Conservation (phyloP, 1,284 basidiomycete species). For the Pyrrhoderma noxium region DNA sequence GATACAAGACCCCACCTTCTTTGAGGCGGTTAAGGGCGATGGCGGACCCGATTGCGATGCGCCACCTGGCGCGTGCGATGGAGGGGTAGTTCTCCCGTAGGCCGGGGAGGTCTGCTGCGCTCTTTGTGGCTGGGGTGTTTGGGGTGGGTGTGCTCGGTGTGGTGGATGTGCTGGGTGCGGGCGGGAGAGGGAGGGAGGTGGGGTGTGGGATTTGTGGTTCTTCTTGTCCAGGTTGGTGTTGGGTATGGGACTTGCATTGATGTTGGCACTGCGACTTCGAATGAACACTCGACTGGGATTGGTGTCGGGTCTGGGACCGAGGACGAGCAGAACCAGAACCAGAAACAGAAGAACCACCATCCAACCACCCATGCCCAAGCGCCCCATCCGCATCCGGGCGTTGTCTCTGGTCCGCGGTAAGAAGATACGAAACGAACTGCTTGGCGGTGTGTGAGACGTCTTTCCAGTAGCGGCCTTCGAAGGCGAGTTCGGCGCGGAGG, state of each 20-base stretch:
- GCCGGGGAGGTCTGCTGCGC: slow-evolving; percentile 29
- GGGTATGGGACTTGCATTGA: no score
- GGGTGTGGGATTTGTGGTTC: no score
- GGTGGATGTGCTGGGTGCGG: no score
- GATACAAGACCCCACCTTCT: slow-evolving; percentile 18
- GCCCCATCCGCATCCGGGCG: slow-evolving; percentile 4
- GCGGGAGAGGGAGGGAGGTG: no score
- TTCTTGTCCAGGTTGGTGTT: no score
- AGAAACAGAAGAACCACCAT: no score
- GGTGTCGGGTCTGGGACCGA: neutral
- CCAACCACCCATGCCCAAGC: slow-evolving; percentile 12
- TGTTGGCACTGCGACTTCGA: no score
- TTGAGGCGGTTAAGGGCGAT: slow-evolving; percentile 46
- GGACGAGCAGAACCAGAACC: no score
- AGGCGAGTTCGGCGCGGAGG: slow-evolving; percentile 6
- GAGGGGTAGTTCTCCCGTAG: slow-evolving; percentile 70
- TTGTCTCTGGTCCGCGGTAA: slow-evolving; percentile 7
- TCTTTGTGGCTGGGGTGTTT: neutral
- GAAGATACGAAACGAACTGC: slow-evolving; percentile 4
- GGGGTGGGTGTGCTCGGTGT: no score
- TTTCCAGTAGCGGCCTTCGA: slow-evolving; percentile 11
- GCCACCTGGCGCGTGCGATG: slow-evolving; percentile 55
- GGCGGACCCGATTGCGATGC: slow-evolving; percentile 55
- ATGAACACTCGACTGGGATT: no score
- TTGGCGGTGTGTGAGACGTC: slow-evolving; percentile 12